These are phyloP conservation scores for Penicillium samsonianum DNA, from an alignment of 495 filamentous ascomycete species.

Conservation along the genomic window DNA sequence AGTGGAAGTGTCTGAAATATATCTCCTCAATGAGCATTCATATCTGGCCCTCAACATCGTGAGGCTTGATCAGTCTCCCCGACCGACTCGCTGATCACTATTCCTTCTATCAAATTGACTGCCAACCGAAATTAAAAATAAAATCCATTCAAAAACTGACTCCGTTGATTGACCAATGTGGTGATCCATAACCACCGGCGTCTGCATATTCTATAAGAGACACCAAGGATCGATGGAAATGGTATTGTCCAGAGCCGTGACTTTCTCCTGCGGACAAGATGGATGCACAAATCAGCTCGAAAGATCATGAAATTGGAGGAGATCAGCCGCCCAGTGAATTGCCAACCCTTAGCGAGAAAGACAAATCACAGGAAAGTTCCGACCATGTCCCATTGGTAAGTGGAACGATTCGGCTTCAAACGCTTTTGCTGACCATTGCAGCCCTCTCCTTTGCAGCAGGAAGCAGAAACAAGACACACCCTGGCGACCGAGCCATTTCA, in stretches of 20 bases:
- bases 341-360: background rate
- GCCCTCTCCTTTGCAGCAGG: background rate
- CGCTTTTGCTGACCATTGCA: background rate
- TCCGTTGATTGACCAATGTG: no score
- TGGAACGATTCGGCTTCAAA: background rate
- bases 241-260: background rate
- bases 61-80: no score
- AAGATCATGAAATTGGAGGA: conserved; percentile 1
- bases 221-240: background rate
- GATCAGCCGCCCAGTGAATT: conserved; percentile 7
- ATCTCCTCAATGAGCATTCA: no score
- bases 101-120: no score
- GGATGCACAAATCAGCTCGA: background rate
- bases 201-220: conserved; percentile 5
- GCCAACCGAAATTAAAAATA: no score
- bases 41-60: no score
- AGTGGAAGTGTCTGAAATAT: no score
- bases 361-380: no score
- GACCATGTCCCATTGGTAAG: no score
- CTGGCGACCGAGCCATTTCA: background rate
- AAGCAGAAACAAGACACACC: conserved; percentile 3
- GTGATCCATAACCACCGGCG: background rate
- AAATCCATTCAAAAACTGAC: no score
- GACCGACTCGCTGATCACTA: no score
- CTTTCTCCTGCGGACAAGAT: conserved; percentile 6